Conservation (phyloP, 139 green algal genomes). For the Ettlia oleoabundans region DNA sequence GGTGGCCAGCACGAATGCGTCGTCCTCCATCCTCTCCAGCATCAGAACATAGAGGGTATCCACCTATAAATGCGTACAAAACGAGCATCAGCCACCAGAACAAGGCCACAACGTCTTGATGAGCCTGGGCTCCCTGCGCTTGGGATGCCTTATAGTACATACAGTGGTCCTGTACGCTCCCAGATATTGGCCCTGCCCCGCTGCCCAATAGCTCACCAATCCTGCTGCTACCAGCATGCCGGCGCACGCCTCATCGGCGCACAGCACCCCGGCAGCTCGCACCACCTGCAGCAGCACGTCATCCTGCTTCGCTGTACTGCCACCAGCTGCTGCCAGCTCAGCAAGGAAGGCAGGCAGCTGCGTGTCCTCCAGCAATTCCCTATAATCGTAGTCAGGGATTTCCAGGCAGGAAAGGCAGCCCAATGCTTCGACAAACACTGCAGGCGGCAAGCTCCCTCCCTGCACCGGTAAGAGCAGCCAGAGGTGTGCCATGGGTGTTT, state of each 20-base stretch:
- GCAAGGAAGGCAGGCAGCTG: slow-evolving; percentile 73
- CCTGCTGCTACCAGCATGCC: slow-evolving; percentile 59
- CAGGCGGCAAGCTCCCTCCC: no score
- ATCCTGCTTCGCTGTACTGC: slow-evolving; percentile 53
- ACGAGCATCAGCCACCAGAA: not conserved
- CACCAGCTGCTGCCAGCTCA: slow-evolving; percentile 54
- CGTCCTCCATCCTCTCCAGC: slow-evolving; percentile 79
- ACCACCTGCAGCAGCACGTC: slow-evolving; percentile 78
- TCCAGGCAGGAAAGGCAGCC: slow-evolving; percentile 81
- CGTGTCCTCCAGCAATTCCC: slow-evolving; percentile 62
- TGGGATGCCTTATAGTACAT: not conserved
- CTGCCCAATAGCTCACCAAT: slow-evolving; percentile 56
- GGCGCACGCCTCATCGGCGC: slow-evolving; percentile 65
- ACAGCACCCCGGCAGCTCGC: slow-evolving; percentile 75
- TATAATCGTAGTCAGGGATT: slow-evolving; percentile 77
- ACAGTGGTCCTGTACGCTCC: no score
- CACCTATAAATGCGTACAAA: slow-evolving; percentile 41
- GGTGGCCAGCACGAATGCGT: slow-evolving; percentile 85
- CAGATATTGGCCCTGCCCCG: no score
- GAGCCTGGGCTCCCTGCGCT: not conserved
- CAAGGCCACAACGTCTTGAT: not conserved
- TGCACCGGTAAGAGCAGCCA: no score
- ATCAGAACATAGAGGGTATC: slow-evolving; percentile 63
- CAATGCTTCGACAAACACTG: slow-evolving; percentile 81
- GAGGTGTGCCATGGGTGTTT: no score